Percentiles rank a stretch among this genome's conserved stretches.
Conservation (phyloP, 306 rosid species). For the Rosa chinensis region DNA sequence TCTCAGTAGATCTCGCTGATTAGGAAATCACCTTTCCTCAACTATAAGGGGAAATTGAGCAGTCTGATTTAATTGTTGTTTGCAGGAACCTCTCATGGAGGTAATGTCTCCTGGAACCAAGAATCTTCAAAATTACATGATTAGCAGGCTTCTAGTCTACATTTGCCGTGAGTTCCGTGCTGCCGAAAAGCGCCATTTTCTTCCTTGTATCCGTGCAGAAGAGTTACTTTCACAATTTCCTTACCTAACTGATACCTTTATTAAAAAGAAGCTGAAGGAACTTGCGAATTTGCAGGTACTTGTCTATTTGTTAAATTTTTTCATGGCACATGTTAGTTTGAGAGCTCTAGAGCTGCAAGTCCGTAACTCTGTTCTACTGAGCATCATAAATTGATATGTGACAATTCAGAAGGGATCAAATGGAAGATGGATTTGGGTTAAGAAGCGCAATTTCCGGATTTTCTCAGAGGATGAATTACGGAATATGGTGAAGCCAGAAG, state of each 20-base stretch:
- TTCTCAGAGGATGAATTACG: constrained; percentile 77
- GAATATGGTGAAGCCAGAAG: constrained; percentile 89
- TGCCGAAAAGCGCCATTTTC: constrained; percentile 64
- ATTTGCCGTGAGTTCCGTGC: constrained; percentile 87
- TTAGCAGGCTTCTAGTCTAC: constrained; percentile 77
- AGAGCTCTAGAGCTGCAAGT: not conserved
- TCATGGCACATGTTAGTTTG: not conserved
- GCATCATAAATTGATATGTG: constrained; percentile 34
- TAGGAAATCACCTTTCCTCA: not conserved
- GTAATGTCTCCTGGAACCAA: constrained; percentile 93
- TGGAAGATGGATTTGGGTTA: constrained; percentile 85
- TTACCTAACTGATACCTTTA: constrained; percentile 68
- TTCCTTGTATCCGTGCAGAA: constrained; percentile 63
- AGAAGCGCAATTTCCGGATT: constrained; percentile 77
- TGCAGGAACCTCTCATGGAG: constrained; percentile 98
- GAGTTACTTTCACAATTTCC: constrained; percentile 80
- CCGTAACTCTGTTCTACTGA: constrained; percentile 27
- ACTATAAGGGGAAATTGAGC: constrained; percentile 10
- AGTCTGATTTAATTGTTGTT: constrained; percentile 21
- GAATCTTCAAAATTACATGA: constrained; percentile 87
- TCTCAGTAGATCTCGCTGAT: not conserved
- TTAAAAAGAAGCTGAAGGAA: constrained; percentile 81
- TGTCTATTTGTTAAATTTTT: constrained; percentile 1
- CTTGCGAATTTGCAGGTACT: constrained; percentile 79
- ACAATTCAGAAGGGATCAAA: constrained; percentile 63